Percentiles rank a stretch among this genome's conserved stretches.
These are phyloP conservation scores for Fusarium bulbicola DNA, from an alignment of 2,329 filamentous ascomycete species.

Conservation along the genomic window DNA sequence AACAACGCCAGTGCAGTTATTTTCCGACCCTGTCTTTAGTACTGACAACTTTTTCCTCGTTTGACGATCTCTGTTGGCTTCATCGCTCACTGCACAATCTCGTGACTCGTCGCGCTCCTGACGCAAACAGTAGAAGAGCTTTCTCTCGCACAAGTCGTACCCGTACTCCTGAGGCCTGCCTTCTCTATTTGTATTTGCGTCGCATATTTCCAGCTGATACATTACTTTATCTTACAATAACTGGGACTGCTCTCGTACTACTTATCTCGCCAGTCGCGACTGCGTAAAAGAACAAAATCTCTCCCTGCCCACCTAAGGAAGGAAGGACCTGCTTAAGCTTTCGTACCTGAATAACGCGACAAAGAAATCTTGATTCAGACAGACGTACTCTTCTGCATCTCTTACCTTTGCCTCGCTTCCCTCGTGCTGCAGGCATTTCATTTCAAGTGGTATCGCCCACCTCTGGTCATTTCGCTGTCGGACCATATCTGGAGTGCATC, in stretches of 20 bases:
- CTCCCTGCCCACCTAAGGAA: slow-evolving; percentile 17
- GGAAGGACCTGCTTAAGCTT: slow-evolving; percentile 29
- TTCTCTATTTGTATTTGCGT: slow-evolving; percentile 39
- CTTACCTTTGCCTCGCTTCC: slow-evolving; percentile 8
- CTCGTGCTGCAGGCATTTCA: slow-evolving; percentile 29
- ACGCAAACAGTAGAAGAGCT: slow-evolving; percentile 44
- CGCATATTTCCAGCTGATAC: slow-evolving; percentile 23
- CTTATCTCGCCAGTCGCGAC: slow-evolving; percentile 37
- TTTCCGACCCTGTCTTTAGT: slow-evolving; percentile 22
- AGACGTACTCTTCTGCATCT: slow-evolving; percentile 13
- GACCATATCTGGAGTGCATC: slow-evolving; percentile 22
- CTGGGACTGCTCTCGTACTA: slow-evolving; percentile 34
- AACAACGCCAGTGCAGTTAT: slow-evolving; percentile 14
- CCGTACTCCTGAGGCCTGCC: slow-evolving; percentile 41
- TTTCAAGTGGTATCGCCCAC: slow-evolving; percentile 18
- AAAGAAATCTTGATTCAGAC: slow-evolving; percentile 22
- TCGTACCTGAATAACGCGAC: slow-evolving; percentile 36
- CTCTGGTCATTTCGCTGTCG: slow-evolving; percentile 17
- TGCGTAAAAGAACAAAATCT: slow-evolving; percentile 39
- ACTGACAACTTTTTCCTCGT: slow-evolving; percentile 21
- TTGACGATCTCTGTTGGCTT: slow-evolving; percentile 27
- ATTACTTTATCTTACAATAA: neutral
- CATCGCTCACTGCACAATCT: slow-evolving; percentile 27
- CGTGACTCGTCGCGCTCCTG: slow-evolving; percentile 42
- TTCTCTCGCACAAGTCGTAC: slow-evolving; percentile 38